Evolutionary conservation across 768 basidiomycete species (phyloP).

Genomic region (Kondoa malvinella): DNA sequence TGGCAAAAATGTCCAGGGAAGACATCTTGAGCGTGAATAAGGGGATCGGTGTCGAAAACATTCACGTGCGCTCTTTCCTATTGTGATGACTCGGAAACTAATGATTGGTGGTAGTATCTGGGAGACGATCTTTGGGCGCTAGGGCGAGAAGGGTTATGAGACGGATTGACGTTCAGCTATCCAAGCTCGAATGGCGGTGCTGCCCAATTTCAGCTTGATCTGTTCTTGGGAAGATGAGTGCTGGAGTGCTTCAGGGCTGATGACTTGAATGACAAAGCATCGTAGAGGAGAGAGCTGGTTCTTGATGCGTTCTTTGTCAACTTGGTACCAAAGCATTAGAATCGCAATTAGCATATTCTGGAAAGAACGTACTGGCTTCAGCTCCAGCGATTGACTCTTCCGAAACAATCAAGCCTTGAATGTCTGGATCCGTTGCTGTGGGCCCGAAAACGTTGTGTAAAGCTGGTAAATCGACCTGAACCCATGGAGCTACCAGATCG

Average conservation of each 20-base stretch:
- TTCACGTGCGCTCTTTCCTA: constrained; percentile 24
- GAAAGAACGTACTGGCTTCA: constrained; percentile 33
- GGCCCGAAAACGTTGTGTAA: constrained; percentile 69
- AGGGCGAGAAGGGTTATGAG: constrained; percentile 3
- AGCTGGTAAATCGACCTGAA: constrained; percentile 44
- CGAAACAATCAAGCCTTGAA: constrained; percentile 85
- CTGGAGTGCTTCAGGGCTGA: constrained; percentile 25
- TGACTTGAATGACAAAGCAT: constrained; percentile 14
- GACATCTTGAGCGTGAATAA: constrained; percentile 83
- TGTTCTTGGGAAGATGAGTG: constrained; percentile 42
- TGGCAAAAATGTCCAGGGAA: constrained; percentile 64
- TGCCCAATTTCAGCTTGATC: constrained; percentile 77
- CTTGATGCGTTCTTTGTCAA: constrained; percentile 29
- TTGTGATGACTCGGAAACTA: background rate
- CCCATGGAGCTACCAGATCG: constrained; percentile 45
- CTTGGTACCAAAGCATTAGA: background rate
- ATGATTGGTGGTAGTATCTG: constrained; percentile 42
- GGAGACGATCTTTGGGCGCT: constrained; percentile 70
- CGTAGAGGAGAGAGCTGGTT: constrained; percentile 9
- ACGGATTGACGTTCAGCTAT: constrained; percentile 35
- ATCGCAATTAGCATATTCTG: constrained; percentile 5
- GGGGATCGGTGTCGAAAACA: constrained; percentile 70
- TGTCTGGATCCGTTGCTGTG: constrained; percentile 64
- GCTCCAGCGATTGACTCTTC: constrained; percentile 70
- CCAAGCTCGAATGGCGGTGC: constrained; percentile 81